Conservation (phyloP, 345 rosid species). For the Pelargonium nanum region DNA sequence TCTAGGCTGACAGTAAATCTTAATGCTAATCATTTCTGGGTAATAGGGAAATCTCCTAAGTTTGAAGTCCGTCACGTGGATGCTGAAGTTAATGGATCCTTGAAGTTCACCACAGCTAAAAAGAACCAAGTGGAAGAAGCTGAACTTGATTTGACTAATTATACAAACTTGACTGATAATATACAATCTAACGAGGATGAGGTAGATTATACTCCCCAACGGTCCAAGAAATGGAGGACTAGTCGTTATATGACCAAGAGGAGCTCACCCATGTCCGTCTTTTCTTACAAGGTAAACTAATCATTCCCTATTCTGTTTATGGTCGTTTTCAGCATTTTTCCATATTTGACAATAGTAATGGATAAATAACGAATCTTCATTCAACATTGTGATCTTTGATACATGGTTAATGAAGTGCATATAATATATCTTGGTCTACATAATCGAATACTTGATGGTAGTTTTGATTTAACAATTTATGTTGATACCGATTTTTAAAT, state of each 20-base stretch:
- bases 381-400: too few species aligned
- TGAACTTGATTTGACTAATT: slow-evolving; percentile 22
- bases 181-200: slow-evolving; percentile 51
- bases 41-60: slow-evolving; percentile 64
- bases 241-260: slow-evolving; percentile 28
- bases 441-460: too few species aligned
- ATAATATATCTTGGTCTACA: background rate
- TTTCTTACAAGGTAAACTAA: slow-evolving; percentile 57
- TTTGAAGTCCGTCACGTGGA: slow-evolving; percentile 63
- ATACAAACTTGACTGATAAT: slow-evolving; percentile 22
- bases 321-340: background rate
- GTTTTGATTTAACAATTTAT: background rate
- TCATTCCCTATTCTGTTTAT: slow-evolving; percentile 1
- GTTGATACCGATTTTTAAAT: too few species aligned
- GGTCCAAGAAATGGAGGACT: slow-evolving; percentile 21
- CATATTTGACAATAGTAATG: too few species aligned
- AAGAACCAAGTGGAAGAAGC: slow-evolving; percentile 31
- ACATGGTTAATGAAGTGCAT: background rate
- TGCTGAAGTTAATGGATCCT: slow-evolving; percentile 31
- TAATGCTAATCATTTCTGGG: slow-evolving; percentile 8
- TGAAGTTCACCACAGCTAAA: slow-evolving; percentile 24
- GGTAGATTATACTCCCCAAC: slow-evolving; percentile 25
- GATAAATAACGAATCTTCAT: too few species aligned
- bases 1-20: background rate
- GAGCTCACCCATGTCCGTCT: slow-evolving; percentile 49